Evolutionary conservation across 495 filamentous ascomycete genomes (phyloP).

Genomic region (Beverwykella pulmonaria): DNA sequence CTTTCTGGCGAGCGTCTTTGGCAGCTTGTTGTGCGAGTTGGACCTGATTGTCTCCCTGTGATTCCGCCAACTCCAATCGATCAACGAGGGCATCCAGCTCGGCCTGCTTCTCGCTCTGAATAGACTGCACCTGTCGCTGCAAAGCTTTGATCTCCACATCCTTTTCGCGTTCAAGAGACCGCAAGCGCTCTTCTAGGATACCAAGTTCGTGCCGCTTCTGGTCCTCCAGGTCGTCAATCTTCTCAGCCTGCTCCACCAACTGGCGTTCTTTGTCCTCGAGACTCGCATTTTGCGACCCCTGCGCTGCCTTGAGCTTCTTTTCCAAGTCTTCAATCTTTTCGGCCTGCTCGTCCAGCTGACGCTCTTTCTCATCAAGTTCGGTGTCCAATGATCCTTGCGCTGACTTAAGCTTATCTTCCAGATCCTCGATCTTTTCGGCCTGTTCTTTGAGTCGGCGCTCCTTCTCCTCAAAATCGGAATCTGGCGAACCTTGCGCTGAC

Average conservation of each 20-base stretch:
- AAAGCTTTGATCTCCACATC: slow-evolving; percentile 37
- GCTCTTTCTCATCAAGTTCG: slow-evolving; percentile 22
- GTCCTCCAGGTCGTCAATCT: slow-evolving; percentile 33
- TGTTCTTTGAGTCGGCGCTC: slow-evolving; percentile 51
- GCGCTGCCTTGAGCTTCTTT: slow-evolving; percentile 17
- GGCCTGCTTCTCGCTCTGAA: slow-evolving; percentile 29
- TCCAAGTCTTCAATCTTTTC: slow-evolving; percentile 50
- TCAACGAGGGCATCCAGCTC: slow-evolving; percentile 38
- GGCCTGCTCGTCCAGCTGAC: slow-evolving; percentile 57
- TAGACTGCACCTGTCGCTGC: slow-evolving; percentile 33
- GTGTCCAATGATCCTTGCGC: slow-evolving; percentile 30
- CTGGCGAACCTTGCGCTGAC: slow-evolving; percentile 41
- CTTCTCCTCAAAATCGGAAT: slow-evolving; percentile 66
- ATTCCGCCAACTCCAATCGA: slow-evolving; percentile 38
- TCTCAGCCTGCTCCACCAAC: slow-evolving; percentile 27
- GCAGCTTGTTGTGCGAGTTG: slow-evolving; percentile 43
- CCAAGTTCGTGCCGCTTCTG: slow-evolving; percentile 35
- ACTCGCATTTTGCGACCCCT: slow-evolving; percentile 60
- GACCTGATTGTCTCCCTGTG: slow-evolving; percentile 40
- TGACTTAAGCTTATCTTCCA: slow-evolving; percentile 55
- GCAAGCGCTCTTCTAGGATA: slow-evolving; percentile 31
- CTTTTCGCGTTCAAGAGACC: slow-evolving; percentile 27
- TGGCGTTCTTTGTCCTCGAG: slow-evolving; percentile 48
- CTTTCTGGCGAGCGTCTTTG: slow-evolving; percentile 37
- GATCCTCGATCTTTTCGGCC: slow-evolving; percentile 52